Evolutionary conservation across 441 rosid species (phyloP).

Genomic region (Manihot esculenta): DNA sequence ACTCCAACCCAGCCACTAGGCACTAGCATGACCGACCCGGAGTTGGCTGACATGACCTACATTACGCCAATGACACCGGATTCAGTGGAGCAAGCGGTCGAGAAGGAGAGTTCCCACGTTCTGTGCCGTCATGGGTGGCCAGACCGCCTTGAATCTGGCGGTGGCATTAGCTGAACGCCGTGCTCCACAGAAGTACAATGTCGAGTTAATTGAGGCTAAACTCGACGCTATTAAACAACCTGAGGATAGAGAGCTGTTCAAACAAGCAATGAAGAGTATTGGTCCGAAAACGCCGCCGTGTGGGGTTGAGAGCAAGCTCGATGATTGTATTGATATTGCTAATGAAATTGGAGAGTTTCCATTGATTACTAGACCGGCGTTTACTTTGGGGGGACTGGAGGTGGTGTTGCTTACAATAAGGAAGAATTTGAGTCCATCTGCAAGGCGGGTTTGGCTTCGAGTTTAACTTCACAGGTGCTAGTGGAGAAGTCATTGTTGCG

Average conservation of each 20-base stretch:
- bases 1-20: slow-evolving; percentile 93
- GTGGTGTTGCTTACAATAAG: slow-evolving; percentile 89
- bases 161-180: slow-evolving; percentile 87
- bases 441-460: slow-evolving; percentile 81
- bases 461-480: slow-evolving; percentile 78
- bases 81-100: slow-evolving; percentile 75
- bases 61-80: slow-evolving; percentile 89
- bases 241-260: slow-evolving; percentile 81
- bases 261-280: slow-evolving; percentile 81
- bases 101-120: slow-evolving; percentile 86
- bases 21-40: slow-evolving; percentile 98
- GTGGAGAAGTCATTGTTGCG: slow-evolving; percentile 94
- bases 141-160: slow-evolving; percentile 85
- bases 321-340: slow-evolving; percentile 73
- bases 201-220: slow-evolving; percentile 91
- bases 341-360: slow-evolving; percentile 82
- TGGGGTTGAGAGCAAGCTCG: slow-evolving; percentile 79
- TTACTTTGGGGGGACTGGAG: slow-evolving; percentile 89
- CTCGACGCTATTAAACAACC: slow-evolving; percentile 79
- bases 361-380: slow-evolving; percentile 86
- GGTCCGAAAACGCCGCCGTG: slow-evolving; percentile 93
- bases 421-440: slow-evolving; percentile 85
- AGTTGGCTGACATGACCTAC: slow-evolving; percentile 75
- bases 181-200: slow-evolving; percentile 58
- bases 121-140: slow-evolving; percentile 96